Evolutionary conservation across 1,139 yeast species (phyloP), one percentile per base, ranked within the genome.

Genomic region (Saccharomycopsis hybrid): DNA sequence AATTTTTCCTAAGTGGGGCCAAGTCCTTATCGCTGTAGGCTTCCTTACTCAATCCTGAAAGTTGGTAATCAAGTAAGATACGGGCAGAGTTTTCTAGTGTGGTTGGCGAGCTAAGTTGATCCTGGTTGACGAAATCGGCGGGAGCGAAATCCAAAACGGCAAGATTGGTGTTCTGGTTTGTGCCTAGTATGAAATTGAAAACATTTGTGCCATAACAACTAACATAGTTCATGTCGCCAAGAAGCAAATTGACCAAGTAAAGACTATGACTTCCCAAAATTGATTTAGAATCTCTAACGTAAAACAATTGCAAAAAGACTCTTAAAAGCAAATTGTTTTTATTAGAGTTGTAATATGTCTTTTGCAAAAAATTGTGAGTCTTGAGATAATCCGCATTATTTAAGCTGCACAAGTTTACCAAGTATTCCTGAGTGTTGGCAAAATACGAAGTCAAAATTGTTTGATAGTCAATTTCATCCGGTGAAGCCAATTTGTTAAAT

Each of bases 211-310:
- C 69, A 48, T 61, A 61, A n/a, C 69, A 56, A 5, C 70, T 65
- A 41, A 68, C 61, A 25, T 60, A 62, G n/a, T 45, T 45, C 35
- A 70, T 49, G 48, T 66, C 70, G 28, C 60, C 58, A 2, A 60
- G 48, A 9, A 68, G 50, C 25, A 70, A 60, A 3, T 64, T 64
- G 5, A 52, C 25, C 5, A 49, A 39, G 24, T 32, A 35, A 25
- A 67, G 52, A 2, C 60, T 53, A 44, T 60, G 64, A 39, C 56
- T 63, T 0, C 77, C 78, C 47, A 78, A 58, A 1, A 84, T 68
- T 1, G 79, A 66, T 49, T 73, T 74, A 60, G 82, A 80, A 59
- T 82, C 85, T 53, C 87, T 67, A 4, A 83, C 67, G 28, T 82
- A 65, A 58, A 74, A 80, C 36, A 82, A 63, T 53, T 83, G 85